Evolutionary conservation across 805 yeast species (phyloP).

Genomic region (Torulaspora microellipsoides): DNA sequence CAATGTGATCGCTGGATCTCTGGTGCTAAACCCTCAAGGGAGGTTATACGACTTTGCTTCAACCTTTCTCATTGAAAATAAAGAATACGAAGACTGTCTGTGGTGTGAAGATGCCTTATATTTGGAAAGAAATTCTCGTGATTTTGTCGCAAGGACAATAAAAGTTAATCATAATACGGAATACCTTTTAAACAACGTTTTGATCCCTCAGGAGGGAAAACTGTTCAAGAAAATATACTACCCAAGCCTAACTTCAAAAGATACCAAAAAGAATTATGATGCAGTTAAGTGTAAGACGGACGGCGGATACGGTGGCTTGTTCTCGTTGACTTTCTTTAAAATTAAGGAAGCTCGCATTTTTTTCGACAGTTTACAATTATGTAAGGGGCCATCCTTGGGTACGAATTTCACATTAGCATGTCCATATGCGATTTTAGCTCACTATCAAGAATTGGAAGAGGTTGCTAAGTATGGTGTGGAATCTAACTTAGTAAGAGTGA

Average conservation of each 20-base stretch:
- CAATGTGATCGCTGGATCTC: slow-evolving; percentile 91
- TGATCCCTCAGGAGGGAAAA: slow-evolving; percentile 39
- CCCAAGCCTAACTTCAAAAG: slow-evolving; percentile 50
- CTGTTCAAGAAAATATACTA: slow-evolving; percentile 64
- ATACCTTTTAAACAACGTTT: slow-evolving; percentile 47
- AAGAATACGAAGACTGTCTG: slow-evolving; percentile 63
- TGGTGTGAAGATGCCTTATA: slow-evolving; percentile 96
- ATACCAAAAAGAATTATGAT: slow-evolving; percentile 64
- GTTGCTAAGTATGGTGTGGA: slow-evolving; percentile 82
- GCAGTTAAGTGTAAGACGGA: slow-evolving; percentile 50
- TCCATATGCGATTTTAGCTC: slow-evolving; percentile 86
- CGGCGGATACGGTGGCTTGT: slow-evolving; percentile 88
- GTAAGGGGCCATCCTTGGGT: slow-evolving; percentile 86
- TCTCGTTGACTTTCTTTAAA: slow-evolving; percentile 66
- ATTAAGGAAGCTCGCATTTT: slow-evolving; percentile 65
- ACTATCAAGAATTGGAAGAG: slow-evolving; percentile 74
- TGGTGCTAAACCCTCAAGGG: slow-evolving; percentile 70
- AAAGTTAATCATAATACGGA: slow-evolving; percentile 52
- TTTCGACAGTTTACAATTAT: slow-evolving; percentile 48
- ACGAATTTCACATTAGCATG: slow-evolving; percentile 79
- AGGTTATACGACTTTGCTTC: slow-evolving; percentile 43
- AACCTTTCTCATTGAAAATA: slow-evolving; percentile 37
- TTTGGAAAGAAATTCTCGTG: slow-evolving; percentile 89
- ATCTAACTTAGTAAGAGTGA: slow-evolving; percentile 67
- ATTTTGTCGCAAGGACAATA: slow-evolving; percentile 61